phyloP scores from a whole-genome alignment of 23 red algal species.

The Rhodosorus marinus region DNA sequence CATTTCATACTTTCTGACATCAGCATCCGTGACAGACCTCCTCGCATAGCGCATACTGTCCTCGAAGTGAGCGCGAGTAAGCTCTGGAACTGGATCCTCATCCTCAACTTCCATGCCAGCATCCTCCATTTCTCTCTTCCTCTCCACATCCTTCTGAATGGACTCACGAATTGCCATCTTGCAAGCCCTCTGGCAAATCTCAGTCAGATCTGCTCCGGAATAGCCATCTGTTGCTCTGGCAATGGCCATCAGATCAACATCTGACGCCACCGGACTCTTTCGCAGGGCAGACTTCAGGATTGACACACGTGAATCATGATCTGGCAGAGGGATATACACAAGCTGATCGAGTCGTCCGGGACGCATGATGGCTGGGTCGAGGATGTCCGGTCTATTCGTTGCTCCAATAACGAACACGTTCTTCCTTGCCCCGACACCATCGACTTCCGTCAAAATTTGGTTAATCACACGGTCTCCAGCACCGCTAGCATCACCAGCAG shows the following conservation, averaged over 20 bases:
- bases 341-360: constrained; percentile 94
- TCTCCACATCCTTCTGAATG: constrained; percentile 75
- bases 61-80: constrained; percentile 94
- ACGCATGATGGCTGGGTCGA: constrained; percentile 93
- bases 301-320: constrained; percentile 54
- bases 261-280: constrained; percentile 74
- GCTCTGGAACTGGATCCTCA: constrained; percentile 65
- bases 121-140: constrained; percentile 35
- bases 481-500: constrained; percentile 81
- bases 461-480: constrained; percentile 99
- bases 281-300: constrained; percentile 90
- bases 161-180: constrained; percentile 96
- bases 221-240: constrained; percentile 75
- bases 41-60: constrained; percentile 88
- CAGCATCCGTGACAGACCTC: constrained; percentile 84
- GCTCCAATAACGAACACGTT: constrained; percentile 99
- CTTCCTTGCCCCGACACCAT: constrained; percentile 92
- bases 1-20: constrained; percentile 96
- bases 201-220: constrained; percentile 96
- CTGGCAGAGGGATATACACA: constrained; percentile 93
- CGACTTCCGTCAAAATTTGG: constrained; percentile 97
- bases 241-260: constrained; percentile 67
- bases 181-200: constrained; percentile 96
- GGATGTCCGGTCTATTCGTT: constrained; percentile 89
- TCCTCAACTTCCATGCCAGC: constrained; percentile 64